Conservation (phyloP, 2,329 filamentous ascomycete species). For the Aspergillus niger region DNA sequence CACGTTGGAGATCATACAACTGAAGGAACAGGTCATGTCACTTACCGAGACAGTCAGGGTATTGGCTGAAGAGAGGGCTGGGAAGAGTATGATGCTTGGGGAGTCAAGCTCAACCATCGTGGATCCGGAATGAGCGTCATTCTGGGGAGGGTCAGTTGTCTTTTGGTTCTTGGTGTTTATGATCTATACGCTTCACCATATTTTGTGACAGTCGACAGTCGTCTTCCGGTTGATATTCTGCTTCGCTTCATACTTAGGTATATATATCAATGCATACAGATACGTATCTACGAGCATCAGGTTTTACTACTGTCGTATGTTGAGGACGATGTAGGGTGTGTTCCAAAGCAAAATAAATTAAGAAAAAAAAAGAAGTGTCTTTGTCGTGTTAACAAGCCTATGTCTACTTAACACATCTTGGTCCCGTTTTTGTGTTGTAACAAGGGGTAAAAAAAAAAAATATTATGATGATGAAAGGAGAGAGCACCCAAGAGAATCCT, state of each 20-base stretch:
- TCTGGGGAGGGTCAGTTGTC: background rate
- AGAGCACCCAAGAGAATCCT: background rate
- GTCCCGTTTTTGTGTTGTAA: too few relatives aligned
- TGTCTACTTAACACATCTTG: too few relatives aligned
- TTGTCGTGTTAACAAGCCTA: too few relatives aligned
- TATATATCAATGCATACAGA: background rate
- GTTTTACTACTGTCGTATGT: background rate
- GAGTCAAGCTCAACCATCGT: slow-evolving; percentile 18
- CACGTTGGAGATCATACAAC: slow-evolving; percentile 61
- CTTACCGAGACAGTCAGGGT: slow-evolving; percentile 65
- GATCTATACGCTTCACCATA: background rate
- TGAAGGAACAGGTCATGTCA: slow-evolving; percentile 58
- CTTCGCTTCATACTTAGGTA: background rate
- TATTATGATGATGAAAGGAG: background rate
- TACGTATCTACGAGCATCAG: too few relatives aligned
- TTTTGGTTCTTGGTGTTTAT: background rate
- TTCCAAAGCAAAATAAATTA: too few relatives aligned
- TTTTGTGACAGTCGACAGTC: background rate
- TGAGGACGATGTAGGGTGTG: too few relatives aligned
- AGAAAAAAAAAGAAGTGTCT: too few relatives aligned
- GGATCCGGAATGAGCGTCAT: slow-evolving; percentile 3
- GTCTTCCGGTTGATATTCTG: background rate
- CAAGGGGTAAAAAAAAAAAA: too few relatives aligned
- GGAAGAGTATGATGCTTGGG: slow-evolving; percentile 11
- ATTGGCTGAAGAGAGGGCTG: slow-evolving; percentile 45